Conservation (phyloP, 495 filamentous ascomycete species). For the Xylaria intraflava region DNA sequence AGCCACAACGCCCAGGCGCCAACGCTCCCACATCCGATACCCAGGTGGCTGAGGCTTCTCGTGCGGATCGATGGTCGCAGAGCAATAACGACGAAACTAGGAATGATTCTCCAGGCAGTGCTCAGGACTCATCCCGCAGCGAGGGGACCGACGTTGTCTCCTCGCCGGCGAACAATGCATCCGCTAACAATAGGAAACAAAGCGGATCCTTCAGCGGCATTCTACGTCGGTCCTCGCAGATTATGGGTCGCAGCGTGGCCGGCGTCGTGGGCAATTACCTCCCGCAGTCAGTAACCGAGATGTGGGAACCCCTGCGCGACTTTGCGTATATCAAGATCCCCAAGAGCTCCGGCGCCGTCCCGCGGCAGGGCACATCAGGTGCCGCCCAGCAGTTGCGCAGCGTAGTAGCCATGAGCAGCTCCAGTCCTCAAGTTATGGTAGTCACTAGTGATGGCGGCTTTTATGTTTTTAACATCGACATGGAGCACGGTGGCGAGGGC, state of each 20-base stretch:
- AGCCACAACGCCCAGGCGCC: slow-evolving; percentile 23
- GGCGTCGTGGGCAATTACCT: slow-evolving; percentile 86
- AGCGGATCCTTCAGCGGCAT: slow-evolving; percentile 74
- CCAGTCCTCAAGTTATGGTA: slow-evolving; percentile 92
- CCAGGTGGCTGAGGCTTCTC: slow-evolving; percentile 29
- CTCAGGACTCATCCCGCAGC: slow-evolving; percentile 38
- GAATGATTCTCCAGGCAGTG: slow-evolving; percentile 39
- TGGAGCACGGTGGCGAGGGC: slow-evolving; percentile 94
- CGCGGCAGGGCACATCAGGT: slow-evolving; percentile 29
- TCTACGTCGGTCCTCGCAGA: slow-evolving; percentile 92
- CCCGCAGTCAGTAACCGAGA: slow-evolving; percentile 85
- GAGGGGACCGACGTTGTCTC: slow-evolving; percentile 34
- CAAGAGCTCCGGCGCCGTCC: slow-evolving; percentile 38
- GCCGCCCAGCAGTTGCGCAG: slow-evolving; percentile 51
- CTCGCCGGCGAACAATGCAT: slow-evolving; percentile 35
- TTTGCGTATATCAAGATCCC: slow-evolving; percentile 95
- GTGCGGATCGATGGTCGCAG: slow-evolving; percentile 41
- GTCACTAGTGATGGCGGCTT: slow-evolving; percentile 94
- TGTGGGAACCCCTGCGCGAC: slow-evolving; percentile 93
- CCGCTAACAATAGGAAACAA: slow-evolving; percentile 40
- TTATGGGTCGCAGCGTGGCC: slow-evolving; percentile 83
- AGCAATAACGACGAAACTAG: slow-evolving; percentile 42
- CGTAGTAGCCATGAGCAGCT: slow-evolving; percentile 92
- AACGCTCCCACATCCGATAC: slow-evolving; percentile 21
- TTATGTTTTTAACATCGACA: slow-evolving; percentile 89